phyloP scores from a whole-genome alignment of 169 alveolate species.

The Neospora caninum region DNA sequence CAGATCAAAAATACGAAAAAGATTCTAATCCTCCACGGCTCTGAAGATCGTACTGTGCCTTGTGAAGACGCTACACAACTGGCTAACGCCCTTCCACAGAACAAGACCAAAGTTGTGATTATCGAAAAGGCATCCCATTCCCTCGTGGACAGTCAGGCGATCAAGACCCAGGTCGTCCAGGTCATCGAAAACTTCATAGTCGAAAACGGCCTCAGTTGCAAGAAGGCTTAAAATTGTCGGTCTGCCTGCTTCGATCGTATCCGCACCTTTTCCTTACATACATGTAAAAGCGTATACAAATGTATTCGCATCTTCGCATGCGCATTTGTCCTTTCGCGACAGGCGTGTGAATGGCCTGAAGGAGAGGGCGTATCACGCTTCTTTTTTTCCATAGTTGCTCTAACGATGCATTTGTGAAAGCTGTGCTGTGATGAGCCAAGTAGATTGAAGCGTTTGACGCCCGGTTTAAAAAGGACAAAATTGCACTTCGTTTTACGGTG shows the following conservation, averaged over 20 bases:
- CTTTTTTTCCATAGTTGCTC: no score
- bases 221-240: background rate
- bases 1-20: background rate
- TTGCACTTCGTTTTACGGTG: no score
- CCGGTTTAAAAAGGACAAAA: no score
- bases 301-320: no score
- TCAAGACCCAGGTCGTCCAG: constrained; percentile 14
- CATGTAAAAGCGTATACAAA: background rate
- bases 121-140: background rate
- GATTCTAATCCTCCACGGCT: constrained; percentile 20
- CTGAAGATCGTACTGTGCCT: background rate
- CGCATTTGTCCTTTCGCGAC: no score
- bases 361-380: no score
- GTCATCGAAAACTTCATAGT: background rate
- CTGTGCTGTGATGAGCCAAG: no score
- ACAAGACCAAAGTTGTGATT: background rate
- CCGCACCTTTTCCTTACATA: no score
- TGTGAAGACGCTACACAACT: constrained; percentile 9
- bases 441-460: no score
- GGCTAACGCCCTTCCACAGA: background rate
- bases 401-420: no score
- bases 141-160: background rate
- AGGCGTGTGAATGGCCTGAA: no score
- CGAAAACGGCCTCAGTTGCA: background rate
- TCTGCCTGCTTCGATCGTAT: background rate